Percentiles rank a stretch among this genome's conserved stretches.
phyloP scores from a whole-genome alignment of 2,329 filamentous ascomycete genomes.

The Aureobasidium sp. region DNA sequence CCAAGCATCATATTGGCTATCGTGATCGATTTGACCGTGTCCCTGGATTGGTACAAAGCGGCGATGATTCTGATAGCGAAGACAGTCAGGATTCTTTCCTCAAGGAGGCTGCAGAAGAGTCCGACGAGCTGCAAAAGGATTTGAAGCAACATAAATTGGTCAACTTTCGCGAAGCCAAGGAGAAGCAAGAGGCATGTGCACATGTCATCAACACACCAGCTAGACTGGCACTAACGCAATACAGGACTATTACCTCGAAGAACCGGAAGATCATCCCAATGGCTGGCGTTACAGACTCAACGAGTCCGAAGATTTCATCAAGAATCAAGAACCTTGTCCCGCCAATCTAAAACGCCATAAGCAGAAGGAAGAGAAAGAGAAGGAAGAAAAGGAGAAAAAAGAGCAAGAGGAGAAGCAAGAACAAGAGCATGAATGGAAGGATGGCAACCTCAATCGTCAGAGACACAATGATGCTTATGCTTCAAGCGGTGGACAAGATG shows the following conservation, averaged over 20 bases:
- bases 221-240: not conserved
- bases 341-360: slow-evolving; percentile 37
- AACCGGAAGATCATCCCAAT: slow-evolving; percentile 38
- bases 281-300: slow-evolving; percentile 47
- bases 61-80: slow-evolving; percentile 21
- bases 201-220: not conserved
- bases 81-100: slow-evolving; percentile 20
- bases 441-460: slow-evolving; percentile 23
- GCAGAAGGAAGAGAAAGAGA: slow-evolving; percentile 27
- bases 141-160: slow-evolving; percentile 29
- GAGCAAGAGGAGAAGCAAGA: slow-evolving; percentile 20
- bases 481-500: slow-evolving; percentile 7
- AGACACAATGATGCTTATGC: slow-evolving; percentile 36
- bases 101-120: slow-evolving; percentile 25
- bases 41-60: slow-evolving; percentile 35
- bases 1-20: slow-evolving; percentile 38
- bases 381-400: slow-evolving; percentile 23
- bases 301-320: slow-evolving; percentile 44
- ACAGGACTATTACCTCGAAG: slow-evolving; percentile 39
- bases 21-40: slow-evolving; percentile 32
- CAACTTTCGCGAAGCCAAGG: slow-evolving; percentile 35
- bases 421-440: slow-evolving; percentile 27
- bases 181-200: slow-evolving; percentile 21
- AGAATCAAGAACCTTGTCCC: slow-evolving; percentile 43
- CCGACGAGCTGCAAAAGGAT: slow-evolving; percentile 25